Base-by-base conservation (phyloP, 2,329 filamentous ascomycete species). In the Immersiporthe knoxdaviesiana region DNA sequence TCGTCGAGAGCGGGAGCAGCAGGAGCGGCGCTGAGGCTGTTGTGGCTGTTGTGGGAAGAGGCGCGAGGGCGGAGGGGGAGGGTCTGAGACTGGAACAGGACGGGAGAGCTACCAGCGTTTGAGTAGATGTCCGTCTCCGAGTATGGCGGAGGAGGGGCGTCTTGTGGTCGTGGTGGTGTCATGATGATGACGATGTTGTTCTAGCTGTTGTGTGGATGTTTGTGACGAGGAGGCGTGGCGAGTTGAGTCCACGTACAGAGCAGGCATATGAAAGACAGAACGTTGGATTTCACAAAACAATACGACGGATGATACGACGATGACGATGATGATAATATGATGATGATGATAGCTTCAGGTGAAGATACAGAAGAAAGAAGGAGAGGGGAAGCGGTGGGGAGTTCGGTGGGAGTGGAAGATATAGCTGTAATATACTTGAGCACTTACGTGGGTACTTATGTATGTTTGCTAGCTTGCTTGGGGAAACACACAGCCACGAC, bases 111-210 rank as follows among this genome's bases (percentile, higher is more conserved):
- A 30, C 67, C 63, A 3, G 83, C 77, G 63, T 74, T 79, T 18
- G 84, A 87, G 77, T 83, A 86, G 50, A 86, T 82, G 75, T 88
- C 86, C 21, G 84, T 87, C 76, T 87, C 86, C 52, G 83, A 83
- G 73, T 89, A 89, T 7, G 87, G 87, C 5, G 86, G 85, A 56
- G 86, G 86, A 27, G 86, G 84, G 10, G 77, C 75, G 69, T 84
- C 77, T 41, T 77, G 74, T 18, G 68, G 71, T 67, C 75, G 77
- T 73, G 77, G 77, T 8, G 77, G 77, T 7, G 72, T 63, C 75
- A 77, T 77, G 65, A 66, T 68, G 66, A n/a, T 10, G 44, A n/a
- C 10, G 44, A 47, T n/a, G 44, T n/a, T 47, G 18, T 10, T 47
- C 18, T 44, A 2, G 16, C n/a, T n/a, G 18, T 47, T 37, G 12